Conservation (phyloP, 169 alveolate genomes). For the Pseudocohnilembus persalinus region DNA sequence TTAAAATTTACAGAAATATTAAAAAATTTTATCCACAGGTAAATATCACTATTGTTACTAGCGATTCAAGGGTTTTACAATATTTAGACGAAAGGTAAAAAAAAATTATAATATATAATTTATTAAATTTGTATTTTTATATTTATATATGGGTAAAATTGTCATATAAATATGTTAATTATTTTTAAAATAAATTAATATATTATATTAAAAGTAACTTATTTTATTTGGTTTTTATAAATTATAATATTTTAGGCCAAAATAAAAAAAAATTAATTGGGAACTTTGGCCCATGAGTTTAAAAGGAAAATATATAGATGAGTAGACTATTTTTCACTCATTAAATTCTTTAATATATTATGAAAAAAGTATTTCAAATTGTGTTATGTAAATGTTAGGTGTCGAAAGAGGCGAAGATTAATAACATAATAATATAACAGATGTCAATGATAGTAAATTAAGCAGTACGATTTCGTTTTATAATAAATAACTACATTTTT, state of each 20-base stretch:
- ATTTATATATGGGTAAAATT: too few species aligned
- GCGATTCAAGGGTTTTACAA: not conserved
- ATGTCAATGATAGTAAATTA: too few species aligned
- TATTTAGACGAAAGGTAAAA: not conserved
- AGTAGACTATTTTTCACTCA: not conserved
- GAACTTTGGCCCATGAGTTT: not conserved
- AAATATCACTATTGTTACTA: not conserved
- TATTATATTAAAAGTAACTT: too few species aligned
- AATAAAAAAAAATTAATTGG: too few species aligned
- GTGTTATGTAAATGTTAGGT: not conserved
- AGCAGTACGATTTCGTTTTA: too few species aligned
- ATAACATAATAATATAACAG: too few species aligned
- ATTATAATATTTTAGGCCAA: too few species aligned
- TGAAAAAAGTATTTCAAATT: not conserved
- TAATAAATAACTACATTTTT: not conserved
- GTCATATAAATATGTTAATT: too few species aligned
- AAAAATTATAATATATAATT: too few species aligned
- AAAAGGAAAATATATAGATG: not conserved
- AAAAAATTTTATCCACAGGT: not conserved
- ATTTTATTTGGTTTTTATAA: too few species aligned
- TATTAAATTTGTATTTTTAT: too few species aligned
- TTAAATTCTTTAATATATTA: not conserved
- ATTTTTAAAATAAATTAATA: too few species aligned
- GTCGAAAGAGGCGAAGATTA: not conserved
- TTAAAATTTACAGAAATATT: not conserved